phyloP scores from a whole-genome alignment of 1,284 basidiomycete genomes.

The Ustilago curta region DNA sequence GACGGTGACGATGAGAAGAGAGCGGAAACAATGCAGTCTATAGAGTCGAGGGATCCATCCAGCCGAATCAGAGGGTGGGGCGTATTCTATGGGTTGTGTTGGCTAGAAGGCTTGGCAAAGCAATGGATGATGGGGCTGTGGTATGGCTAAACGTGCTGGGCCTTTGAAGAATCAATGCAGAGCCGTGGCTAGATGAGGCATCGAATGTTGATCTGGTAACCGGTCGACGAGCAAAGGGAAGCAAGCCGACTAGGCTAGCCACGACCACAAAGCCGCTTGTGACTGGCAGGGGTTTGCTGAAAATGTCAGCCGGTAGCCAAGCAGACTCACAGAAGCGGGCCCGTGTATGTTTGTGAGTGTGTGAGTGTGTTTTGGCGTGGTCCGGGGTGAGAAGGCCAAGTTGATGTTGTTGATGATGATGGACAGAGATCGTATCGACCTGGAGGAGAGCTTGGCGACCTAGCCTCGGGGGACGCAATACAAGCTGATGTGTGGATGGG shows the following conservation, averaged over 20 bases:
- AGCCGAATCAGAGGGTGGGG: slow-evolving; percentile 8
- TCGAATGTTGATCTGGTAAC: slow-evolving; percentile 1
- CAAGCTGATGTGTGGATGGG: not conserved
- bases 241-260: too few species aligned
- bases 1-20: slow-evolving; percentile 2
- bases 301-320: too few species aligned
- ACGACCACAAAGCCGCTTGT: not conserved
- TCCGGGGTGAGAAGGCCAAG: too few species aligned
- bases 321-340: too few species aligned
- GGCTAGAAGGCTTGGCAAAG: not conserved
- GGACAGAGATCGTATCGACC: too few species aligned
- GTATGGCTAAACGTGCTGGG: slow-evolving; percentile 3
- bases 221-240: too few species aligned
- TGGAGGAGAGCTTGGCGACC: too few species aligned
- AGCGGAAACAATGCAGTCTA: slow-evolving; percentile 8
- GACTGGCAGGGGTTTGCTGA: too few species aligned
- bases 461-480: too few species aligned
- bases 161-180: not conserved
- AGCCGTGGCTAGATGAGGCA: not conserved
- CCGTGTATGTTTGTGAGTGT: too few species aligned
- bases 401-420: too few species aligned
- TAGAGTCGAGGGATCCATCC: slow-evolving; percentile 14
- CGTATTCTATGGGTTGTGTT: not conserved
- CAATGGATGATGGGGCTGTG: not conserved
- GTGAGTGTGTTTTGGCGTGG: too few species aligned